Evolutionary conservation across 768 basidiomycete species (phyloP).

Genomic region (Suillus ampliporus): DNA sequence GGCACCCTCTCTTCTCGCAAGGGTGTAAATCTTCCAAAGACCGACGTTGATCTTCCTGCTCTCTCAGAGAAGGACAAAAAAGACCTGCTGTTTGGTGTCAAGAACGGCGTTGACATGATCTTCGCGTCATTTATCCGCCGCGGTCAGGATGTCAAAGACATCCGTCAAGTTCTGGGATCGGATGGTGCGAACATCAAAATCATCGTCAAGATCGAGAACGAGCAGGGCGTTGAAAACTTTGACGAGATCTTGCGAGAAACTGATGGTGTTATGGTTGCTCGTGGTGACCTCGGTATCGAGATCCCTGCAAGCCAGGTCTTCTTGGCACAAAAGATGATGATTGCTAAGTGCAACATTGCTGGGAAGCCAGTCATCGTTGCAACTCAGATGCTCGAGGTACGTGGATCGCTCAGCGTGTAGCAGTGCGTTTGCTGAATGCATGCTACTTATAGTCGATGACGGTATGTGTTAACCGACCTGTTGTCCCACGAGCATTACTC

Average conservation of each 20-base stretch:
- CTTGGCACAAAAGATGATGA: slow-evolving; percentile 99
- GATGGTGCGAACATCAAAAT: slow-evolving; percentile 97
- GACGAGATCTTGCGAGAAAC: slow-evolving; percentile 95
- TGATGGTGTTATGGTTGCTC: slow-evolving; percentile 99
- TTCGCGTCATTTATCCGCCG: slow-evolving; percentile 99
- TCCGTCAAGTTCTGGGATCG: slow-evolving; percentile 91
- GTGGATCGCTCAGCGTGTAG: slow-evolving; percentile 17
- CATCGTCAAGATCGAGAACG: slow-evolving; percentile 99
- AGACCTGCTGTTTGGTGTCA: slow-evolving; percentile 92
- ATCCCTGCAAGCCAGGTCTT: slow-evolving; percentile 99
- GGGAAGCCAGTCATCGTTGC: slow-evolving; percentile 99
- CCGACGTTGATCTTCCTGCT: slow-evolving; percentile 95
- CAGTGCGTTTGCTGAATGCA: neutral
- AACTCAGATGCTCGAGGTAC: slow-evolving; percentile 97
- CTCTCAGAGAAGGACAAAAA: slow-evolving; percentile 98
- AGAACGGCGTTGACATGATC: slow-evolving; percentile 98
- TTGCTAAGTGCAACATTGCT: slow-evolving; percentile 96
- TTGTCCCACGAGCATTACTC: slow-evolving; percentile 16
- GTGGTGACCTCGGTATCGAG: slow-evolving; percentile 99
- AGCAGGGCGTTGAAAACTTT: slow-evolving; percentile 98
- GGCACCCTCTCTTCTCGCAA: slow-evolving; percentile 95
- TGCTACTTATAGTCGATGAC: slow-evolving; percentile 81
- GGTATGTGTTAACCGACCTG: slow-evolving; percentile 45
- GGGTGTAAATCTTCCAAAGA: slow-evolving; percentile 99
- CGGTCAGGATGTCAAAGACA: slow-evolving; percentile 92